phyloP scores from a whole-genome alignment of 176 grass and related monocot species.

The Ensete ventricosum region DNA sequence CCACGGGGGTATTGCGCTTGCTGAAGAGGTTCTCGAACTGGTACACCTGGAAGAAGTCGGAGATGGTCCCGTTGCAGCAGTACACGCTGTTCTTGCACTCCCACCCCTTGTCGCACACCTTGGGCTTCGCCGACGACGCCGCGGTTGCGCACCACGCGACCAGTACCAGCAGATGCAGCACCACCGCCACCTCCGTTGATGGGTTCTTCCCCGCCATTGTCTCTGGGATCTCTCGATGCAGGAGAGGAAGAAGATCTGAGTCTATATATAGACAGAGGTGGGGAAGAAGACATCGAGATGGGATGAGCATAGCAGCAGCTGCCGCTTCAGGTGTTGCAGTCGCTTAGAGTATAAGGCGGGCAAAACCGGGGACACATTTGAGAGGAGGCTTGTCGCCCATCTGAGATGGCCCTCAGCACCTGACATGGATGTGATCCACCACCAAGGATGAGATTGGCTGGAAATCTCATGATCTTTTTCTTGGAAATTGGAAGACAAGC shows the following conservation, averaged over 20 bases:
- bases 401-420: too few relatives aligned
- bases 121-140: slow-evolving; percentile 22
- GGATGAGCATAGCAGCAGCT: not conserved
- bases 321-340: not conserved
- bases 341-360: not conserved
- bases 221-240: not conserved
- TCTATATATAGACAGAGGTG: not conserved
- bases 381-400: too few relatives aligned
- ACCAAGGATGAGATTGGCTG: too few relatives aligned
- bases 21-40: slow-evolving; percentile 84
- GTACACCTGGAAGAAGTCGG: slow-evolving; percentile 64
- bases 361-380: not conserved
- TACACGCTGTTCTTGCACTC: slow-evolving; percentile 63
- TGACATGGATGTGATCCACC: too few relatives aligned
- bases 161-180: slow-evolving; percentile 15
- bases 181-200: not conserved
- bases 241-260: not conserved
- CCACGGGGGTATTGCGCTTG: slow-evolving; percentile 42
- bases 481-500: too few relatives aligned
- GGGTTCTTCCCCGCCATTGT: not conserved
- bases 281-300: not conserved
- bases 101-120: slow-evolving; percentile 68
- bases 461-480: too few relatives aligned
- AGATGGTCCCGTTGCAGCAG: slow-evolving; percentile 81
- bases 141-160: slow-evolving; percentile 13